A percentile compares a stretch with the other conserved stretches of the same genome.
Evolutionary conservation across 352 stramenopile species (phyloP).

Genomic region (Phytopythium montanum): DNA sequence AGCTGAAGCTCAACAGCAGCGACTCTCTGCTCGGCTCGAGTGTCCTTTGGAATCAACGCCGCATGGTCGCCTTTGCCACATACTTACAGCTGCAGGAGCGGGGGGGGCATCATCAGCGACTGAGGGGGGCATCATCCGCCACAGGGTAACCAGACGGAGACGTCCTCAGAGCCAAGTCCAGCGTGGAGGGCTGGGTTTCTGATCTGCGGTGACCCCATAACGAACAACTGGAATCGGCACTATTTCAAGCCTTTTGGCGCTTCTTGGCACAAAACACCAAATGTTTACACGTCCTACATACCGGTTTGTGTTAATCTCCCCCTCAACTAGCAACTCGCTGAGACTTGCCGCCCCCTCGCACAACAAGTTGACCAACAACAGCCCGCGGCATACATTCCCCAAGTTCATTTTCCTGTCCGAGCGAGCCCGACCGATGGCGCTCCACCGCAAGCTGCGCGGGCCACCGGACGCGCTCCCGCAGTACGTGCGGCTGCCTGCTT

Average conservation of each 20-base stretch:
- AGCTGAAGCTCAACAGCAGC: no score
- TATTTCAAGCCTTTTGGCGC: neutral
- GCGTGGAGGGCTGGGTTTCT: neutral
- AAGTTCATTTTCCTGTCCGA: neutral
- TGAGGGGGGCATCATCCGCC: no score
- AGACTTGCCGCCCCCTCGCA: neutral
- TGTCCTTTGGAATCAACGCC: no score
- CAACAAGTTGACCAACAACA: no score
- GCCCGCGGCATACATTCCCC: neutral
- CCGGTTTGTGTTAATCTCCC: neutral
- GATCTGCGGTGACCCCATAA: neutral
- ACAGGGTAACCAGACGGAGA: no score
- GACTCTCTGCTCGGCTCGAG: no score
- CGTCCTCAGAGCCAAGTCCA: no score
- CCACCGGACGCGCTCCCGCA: conserved; percentile 18
- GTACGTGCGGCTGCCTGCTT: conserved; percentile 29
- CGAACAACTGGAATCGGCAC: neutral
- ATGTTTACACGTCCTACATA: no score
- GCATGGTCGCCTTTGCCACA: no score
- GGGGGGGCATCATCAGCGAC: no score
- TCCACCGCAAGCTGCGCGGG: conserved; percentile 30
- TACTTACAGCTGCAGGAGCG: no score
- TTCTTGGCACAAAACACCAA: no score
- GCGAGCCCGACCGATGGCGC: conserved; percentile 16
- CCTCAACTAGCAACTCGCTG: neutral